Conservation (phyloP, 352 stramenopile species). For the Phytophthora boehmeriae region DNA sequence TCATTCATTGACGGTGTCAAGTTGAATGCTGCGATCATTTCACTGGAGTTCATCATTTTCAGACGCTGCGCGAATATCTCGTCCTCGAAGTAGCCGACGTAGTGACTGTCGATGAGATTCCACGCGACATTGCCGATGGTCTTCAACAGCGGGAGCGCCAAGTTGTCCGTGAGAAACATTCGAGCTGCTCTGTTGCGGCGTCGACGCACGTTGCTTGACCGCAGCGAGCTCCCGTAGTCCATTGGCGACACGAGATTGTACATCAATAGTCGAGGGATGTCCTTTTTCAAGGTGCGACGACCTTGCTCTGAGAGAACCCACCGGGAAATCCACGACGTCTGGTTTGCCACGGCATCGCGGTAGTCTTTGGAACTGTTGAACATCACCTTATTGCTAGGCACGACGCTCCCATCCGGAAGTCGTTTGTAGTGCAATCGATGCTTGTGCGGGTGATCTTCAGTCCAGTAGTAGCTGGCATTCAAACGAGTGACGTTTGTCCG, state of each 20-base stretch:
- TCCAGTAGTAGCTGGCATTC: constrained; percentile 47
- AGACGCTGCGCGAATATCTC: constrained; percentile 33
- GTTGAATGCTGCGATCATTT: constrained; percentile 46
- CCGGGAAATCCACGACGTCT: constrained; percentile 38
- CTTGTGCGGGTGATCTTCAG: constrained; percentile 49
- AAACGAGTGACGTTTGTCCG: background rate
- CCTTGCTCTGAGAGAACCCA: constrained; percentile 37
- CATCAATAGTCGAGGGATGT: constrained; percentile 36
- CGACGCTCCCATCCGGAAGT: constrained; percentile 46
- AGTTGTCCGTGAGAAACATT: constrained; percentile 46
- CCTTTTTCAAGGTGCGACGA: constrained; percentile 37
- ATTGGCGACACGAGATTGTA: constrained; percentile 62
- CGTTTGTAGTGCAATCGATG: constrained; percentile 44
- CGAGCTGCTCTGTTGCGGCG: constrained; percentile 38
- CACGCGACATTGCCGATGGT: constrained; percentile 32
- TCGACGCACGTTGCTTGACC: constrained; percentile 36
- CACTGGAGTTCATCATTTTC: constrained; percentile 43
- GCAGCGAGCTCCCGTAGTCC: constrained; percentile 40
- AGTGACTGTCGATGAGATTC: constrained; percentile 44
- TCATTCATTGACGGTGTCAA: constrained; percentile 33
- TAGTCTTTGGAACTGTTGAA: constrained; percentile 23
- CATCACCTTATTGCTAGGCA: constrained; percentile 30
- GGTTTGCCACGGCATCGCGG: constrained; percentile 20
- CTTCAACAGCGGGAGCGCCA: constrained; percentile 45
- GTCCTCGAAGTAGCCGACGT: constrained; percentile 46